These are phyloP conservation scores for Globisporangium spiculum DNA, from an alignment of 352 stramenopile genomes.

Conservation along the genomic window DNA sequence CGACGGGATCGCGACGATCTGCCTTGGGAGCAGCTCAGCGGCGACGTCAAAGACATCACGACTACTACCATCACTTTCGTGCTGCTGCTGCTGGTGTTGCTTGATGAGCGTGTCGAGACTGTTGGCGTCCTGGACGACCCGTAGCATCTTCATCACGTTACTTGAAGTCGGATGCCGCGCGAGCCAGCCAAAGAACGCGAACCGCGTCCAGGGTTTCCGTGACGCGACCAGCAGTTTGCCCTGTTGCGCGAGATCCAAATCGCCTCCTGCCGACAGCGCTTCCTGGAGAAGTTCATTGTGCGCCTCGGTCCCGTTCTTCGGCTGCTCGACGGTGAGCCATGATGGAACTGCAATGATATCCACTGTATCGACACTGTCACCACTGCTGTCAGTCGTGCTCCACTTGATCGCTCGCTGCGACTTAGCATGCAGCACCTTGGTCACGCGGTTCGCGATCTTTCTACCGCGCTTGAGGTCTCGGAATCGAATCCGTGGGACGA, in stretches of 20 bases:
- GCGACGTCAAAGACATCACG: background rate
- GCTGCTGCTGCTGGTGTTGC: background rate
- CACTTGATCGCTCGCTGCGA: constrained; percentile 14
- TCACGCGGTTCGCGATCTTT: constrained; percentile 11
- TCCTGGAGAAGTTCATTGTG: constrained; percentile 14
- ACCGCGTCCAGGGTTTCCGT: constrained; percentile 7
- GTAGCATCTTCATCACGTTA: constrained; percentile 12
- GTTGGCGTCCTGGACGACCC: constrained; percentile 12
- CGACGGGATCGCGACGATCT: constrained; percentile 18
- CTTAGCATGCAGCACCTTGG: constrained; percentile 15
- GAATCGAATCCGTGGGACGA: constrained; percentile 24
- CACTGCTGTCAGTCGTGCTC: background rate
- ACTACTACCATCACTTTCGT: background rate
- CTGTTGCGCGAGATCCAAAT: constrained; percentile 9
- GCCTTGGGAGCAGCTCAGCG: background rate
- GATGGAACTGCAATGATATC: constrained; percentile 1
- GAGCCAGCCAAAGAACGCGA: constrained; percentile 22
- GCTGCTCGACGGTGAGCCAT: background rate
- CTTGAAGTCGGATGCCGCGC: background rate
- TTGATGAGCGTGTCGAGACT: constrained; percentile 14
- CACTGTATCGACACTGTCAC: background rate
- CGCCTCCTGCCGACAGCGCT: constrained; percentile 11
- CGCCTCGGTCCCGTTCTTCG: constrained; percentile 3
- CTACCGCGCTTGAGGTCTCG: constrained; percentile 24
- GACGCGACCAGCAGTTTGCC: constrained; percentile 11